Evolutionary conservation across 148 eudicot genomes (phyloP).

Genomic region (Selenicereus undatus): DNA sequence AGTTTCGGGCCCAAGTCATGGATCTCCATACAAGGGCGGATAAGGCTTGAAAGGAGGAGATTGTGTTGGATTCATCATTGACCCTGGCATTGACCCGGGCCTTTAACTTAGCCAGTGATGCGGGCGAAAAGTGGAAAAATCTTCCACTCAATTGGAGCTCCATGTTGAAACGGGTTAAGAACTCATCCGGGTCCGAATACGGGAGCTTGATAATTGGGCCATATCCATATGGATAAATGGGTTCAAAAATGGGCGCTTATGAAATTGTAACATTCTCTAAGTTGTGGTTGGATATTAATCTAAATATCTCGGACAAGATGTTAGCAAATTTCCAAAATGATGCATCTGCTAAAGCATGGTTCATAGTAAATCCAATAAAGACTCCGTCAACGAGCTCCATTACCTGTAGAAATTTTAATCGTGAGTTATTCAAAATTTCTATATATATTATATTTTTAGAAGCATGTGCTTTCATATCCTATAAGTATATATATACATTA

Average conservation of each 20-base stretch:
- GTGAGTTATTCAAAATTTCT: not conserved
- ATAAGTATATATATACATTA: too few species aligned
- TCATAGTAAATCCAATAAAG: constrained; percentile 53
- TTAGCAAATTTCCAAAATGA: constrained; percentile 59
- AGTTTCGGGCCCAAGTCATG: constrained; percentile 20
- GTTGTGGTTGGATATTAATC: not conserved
- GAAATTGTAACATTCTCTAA: constrained; percentile 6
- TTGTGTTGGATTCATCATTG: constrained; percentile 7
- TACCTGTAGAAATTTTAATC: constrained; percentile 27
- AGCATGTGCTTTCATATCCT: too few species aligned
- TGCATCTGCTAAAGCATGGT: constrained; percentile 55
- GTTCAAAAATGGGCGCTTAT: constrained; percentile 22
- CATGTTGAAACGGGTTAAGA: constrained; percentile 20
- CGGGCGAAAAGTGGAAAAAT: constrained; percentile 57
- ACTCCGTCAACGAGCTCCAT: constrained; percentile 58
- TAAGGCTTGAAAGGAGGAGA: constrained; percentile 24
- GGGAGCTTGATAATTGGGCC: constrained; percentile 3
- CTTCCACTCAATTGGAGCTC: constrained; percentile 43
- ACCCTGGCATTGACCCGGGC: constrained; percentile 33
- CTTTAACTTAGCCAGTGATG: constrained; percentile 42
- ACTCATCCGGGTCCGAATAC: constrained; percentile 32
- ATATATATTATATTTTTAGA: too few species aligned
- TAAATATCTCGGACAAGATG: constrained; percentile 37
- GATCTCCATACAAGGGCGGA: constrained; percentile 15
- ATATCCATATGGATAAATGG: constrained; percentile 17